A percentile compares a stretch with the other conserved stretches of the same genome.
Evolutionary conservation across 208 protist species (phyloP).

Genomic region (Trypanosomatidae sp.): DNA sequence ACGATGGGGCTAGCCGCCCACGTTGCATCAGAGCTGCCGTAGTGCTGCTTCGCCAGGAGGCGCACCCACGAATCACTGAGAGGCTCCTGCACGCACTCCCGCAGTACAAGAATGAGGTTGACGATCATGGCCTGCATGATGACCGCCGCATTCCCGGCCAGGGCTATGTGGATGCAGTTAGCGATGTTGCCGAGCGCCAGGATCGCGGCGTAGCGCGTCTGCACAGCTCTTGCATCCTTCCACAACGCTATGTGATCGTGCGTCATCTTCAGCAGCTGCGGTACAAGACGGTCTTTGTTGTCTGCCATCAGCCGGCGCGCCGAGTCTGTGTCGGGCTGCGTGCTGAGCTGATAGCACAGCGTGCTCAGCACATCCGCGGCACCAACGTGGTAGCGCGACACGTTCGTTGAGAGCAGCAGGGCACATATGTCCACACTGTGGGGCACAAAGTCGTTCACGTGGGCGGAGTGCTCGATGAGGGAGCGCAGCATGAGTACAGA

Average conservation of each 20-base stretch:
- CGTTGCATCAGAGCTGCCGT: slow-evolving; percentile 13
- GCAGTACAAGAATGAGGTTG: slow-evolving; percentile 54
- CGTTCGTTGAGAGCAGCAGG: slow-evolving; percentile 40
- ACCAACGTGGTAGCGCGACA: slow-evolving; percentile 50
- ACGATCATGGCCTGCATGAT: slow-evolving; percentile 51
- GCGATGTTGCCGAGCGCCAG: slow-evolving; percentile 57
- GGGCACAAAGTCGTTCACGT: slow-evolving; percentile 73
- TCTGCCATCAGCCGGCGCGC: slow-evolving; percentile 63
- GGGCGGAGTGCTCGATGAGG: slow-evolving; percentile 50
- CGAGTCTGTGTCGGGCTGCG: slow-evolving; percentile 43
- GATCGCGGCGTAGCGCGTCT: slow-evolving; percentile 58
- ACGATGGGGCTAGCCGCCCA: slow-evolving; percentile 22
- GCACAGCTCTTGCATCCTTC: slow-evolving; percentile 28
- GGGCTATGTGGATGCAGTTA: slow-evolving; percentile 46
- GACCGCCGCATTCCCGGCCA: slow-evolving; percentile 32
- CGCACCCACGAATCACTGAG: slow-evolving; percentile 19
- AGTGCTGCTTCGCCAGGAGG: slow-evolving; percentile 16
- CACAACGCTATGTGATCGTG: slow-evolving; percentile 22
- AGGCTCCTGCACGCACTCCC: slow-evolving; percentile 25
- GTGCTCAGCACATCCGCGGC: slow-evolving; percentile 65
- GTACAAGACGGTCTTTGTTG: slow-evolving; percentile 57
- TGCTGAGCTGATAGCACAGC: slow-evolving; percentile 55
- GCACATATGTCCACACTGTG: slow-evolving; percentile 63
- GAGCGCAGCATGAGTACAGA: slow-evolving; percentile 58
- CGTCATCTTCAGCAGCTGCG: slow-evolving; percentile 65